These are phyloP conservation scores for Pyrenophora graminea DNA, from an alignment of 2,329 filamentous ascomycete genomes.

Conservation along the genomic window DNA sequence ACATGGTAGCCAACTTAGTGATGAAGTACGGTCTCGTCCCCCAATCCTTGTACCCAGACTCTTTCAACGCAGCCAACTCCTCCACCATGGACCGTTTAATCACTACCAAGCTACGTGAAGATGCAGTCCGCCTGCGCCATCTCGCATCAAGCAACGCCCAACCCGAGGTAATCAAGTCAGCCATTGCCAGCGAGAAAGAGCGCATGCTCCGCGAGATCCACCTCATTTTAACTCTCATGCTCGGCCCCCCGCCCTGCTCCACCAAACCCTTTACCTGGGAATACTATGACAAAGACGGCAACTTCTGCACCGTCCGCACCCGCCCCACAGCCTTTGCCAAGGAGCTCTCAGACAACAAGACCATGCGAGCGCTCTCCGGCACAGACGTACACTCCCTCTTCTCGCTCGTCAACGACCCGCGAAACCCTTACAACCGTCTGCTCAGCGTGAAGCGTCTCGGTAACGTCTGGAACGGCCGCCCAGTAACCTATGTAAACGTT, in stretches of 20 bases:
- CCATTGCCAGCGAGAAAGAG: constrained; percentile 62
- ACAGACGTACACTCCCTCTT: constrained; percentile 71
- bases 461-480: constrained; percentile 77
- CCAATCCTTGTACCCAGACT: constrained; percentile 79
- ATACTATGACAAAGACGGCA: constrained; percentile 71
- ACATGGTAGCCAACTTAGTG: constrained; percentile 87
- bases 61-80: constrained; percentile 75
- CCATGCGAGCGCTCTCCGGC: constrained; percentile 61
- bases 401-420: constrained; percentile 83
- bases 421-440: constrained; percentile 72
- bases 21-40: constrained; percentile 88
- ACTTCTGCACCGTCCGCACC: constrained; percentile 64
- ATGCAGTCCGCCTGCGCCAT: constrained; percentile 71
- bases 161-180: constrained; percentile 44
- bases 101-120: constrained; percentile 85
- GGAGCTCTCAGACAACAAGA: constrained; percentile 65
- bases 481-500: constrained; percentile 82
- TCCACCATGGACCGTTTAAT: constrained; percentile 71
- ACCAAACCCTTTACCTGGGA: constrained; percentile 77
- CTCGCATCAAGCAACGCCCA: constrained; percentile 51
- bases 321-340: constrained; percentile 74
- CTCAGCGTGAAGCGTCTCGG: constrained; percentile 79
- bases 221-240: constrained; percentile 76
- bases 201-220: constrained; percentile 81
- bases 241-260: constrained; percentile 76